These are phyloP conservation scores for Zasmidium angulare DNA, from an alignment of 2,329 filamentous ascomycete species.

Conservation along the genomic window DNA sequence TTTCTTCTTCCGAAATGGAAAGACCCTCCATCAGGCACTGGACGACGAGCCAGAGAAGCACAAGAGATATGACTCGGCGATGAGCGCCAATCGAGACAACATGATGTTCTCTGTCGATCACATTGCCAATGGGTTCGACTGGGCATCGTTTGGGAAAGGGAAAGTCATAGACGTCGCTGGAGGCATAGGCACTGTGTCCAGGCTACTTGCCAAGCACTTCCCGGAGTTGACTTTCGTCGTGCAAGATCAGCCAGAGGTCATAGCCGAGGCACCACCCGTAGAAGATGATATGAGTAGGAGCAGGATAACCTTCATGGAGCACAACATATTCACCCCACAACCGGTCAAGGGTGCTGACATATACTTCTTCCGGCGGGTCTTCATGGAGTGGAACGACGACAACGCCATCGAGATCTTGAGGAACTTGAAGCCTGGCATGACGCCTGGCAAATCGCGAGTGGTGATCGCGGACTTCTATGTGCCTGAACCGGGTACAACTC, in stretches of 20 bases:
- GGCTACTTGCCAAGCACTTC: constrained; percentile 17
- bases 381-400: constrained; percentile 27
- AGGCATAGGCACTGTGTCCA: constrained; percentile 21
- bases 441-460: constrained; percentile 22
- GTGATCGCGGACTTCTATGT: constrained; percentile 15
- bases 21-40: not conserved
- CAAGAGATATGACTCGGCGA: constrained; percentile 4
- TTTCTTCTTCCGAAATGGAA: not conserved
- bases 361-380: constrained; percentile 25
- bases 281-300: not conserved
- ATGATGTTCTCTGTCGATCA: constrained; percentile 3
- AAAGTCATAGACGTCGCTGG: constrained; percentile 21
- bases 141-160: not conserved
- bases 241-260: constrained; percentile 19
- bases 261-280: not conserved
- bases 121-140: constrained; percentile 1
- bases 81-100: constrained; percentile 2
- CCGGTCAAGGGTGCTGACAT: constrained; percentile 32
- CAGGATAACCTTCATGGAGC: constrained; percentile 13
- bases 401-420: constrained; percentile 20
- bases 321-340: constrained; percentile 32
- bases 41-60: not conserved
- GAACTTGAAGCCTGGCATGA: constrained; percentile 20
- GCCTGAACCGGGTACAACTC: constrained; percentile 1
- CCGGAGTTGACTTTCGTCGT: constrained; percentile 18